Conservation (phyloP, 176 grass and related monocot genomes). For the Bothriochloa decipiens region DNA sequence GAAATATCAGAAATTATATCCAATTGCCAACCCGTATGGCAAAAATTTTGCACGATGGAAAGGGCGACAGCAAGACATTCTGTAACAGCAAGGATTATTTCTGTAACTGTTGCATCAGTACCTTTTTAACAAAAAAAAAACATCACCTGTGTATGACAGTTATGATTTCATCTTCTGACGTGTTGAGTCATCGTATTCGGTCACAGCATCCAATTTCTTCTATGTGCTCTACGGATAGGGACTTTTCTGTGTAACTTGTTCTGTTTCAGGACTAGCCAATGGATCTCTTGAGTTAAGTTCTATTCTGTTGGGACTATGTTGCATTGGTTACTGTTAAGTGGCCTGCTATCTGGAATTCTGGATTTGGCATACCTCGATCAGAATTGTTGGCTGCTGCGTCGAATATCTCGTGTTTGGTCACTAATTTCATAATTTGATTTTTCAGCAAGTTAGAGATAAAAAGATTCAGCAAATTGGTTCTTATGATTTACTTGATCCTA, state of each 20-base stretch:
- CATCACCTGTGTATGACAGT: neutral
- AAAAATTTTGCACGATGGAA: neutral
- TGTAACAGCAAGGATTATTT: neutral
- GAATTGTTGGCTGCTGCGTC: neutral
- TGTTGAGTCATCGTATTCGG: neutral
- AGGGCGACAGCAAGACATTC: neutral
- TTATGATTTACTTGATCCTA: neutral
- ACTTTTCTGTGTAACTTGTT: neutral
- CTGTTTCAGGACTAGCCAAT: conserved; percentile 1
- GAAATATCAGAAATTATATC: neutral
- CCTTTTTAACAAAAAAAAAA: neutral
- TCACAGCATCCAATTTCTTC: neutral
- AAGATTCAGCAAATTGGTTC: neutral
- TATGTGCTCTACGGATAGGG: neutral
- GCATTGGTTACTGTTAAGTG: conserved; percentile 10
- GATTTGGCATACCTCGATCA: neutral
- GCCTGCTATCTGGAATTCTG: conserved; percentile 1
- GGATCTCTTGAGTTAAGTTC: conserved; percentile 20
- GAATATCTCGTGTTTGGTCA: neutral
- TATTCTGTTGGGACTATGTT: neutral
- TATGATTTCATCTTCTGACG: neutral
- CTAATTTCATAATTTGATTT: conserved; percentile 4
- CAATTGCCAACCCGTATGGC: neutral
- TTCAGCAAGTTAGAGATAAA: neutral
- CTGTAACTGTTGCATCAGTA: neutral